Conservation (phyloP, 306 rosid species). For the Luffa aegyptiaca region DNA sequence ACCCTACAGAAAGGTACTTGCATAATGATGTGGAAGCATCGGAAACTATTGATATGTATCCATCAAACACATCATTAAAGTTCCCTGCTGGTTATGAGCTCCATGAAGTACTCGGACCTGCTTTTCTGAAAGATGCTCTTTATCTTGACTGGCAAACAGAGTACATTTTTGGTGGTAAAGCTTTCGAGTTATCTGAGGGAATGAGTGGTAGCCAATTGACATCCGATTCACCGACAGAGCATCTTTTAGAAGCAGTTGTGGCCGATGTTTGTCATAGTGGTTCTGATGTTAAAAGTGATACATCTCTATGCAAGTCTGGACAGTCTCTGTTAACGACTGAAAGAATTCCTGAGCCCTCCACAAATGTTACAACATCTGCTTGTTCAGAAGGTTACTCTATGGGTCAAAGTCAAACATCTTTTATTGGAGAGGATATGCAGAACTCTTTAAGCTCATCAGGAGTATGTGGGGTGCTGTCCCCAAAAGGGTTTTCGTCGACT, state of each 20-base stretch:
- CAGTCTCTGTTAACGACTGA: slow-evolving; percentile 56
- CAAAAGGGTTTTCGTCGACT: slow-evolving; percentile 66
- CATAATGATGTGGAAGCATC: slow-evolving; percentile 22
- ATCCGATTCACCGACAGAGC: slow-evolving; percentile 52
- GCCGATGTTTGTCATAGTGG: slow-evolving; percentile 53
- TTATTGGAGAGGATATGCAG: slow-evolving; percentile 43
- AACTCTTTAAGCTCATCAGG: slow-evolving; percentile 70
- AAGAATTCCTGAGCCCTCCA: slow-evolving; percentile 51
- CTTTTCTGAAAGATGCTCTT: slow-evolving; percentile 42
- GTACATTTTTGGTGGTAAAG: slow-evolving; percentile 34
- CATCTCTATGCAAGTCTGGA: slow-evolving; percentile 46
- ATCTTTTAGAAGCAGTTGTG: slow-evolving; percentile 89
- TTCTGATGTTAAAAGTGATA: slow-evolving; percentile 42
- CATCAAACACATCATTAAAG: slow-evolving; percentile 31
- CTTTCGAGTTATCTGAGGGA: slow-evolving; percentile 37
- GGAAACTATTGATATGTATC: slow-evolving; percentile 28
- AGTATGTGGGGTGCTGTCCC: slow-evolving; percentile 46
- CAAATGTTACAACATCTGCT: slow-evolving; percentile 29
- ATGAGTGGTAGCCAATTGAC: slow-evolving; percentile 52
- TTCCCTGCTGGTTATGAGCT: slow-evolving; percentile 97
- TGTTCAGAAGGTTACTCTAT: slow-evolving; percentile 52
- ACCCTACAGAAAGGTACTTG: slow-evolving; percentile 34
- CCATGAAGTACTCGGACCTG: slow-evolving; percentile 91
- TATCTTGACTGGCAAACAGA: slow-evolving; percentile 32
- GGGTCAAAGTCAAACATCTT: slow-evolving; percentile 51